Conservation (phyloP, 2,329 filamentous ascomycete genomes). For the Ascochyta koolunga region DNA sequence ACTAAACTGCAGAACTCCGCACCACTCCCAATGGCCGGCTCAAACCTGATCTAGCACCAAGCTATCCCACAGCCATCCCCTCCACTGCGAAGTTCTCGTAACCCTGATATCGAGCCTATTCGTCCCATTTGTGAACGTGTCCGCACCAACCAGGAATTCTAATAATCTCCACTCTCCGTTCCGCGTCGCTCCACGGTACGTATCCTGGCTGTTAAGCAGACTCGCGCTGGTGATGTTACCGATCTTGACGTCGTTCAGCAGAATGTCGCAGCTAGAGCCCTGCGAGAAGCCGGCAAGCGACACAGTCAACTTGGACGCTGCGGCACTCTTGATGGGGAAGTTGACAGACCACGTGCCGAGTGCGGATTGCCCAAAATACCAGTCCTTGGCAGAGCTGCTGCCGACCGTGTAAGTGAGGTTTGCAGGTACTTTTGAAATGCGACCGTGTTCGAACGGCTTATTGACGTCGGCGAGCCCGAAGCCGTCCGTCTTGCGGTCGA, state of each 20-base stretch:
- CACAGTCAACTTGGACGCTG: constrained; percentile 49
- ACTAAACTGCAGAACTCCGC: no score
- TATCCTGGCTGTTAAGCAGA: constrained; percentile 53
- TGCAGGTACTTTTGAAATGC: constrained; percentile 53
- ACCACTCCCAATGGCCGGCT: background rate
- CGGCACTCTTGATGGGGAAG: constrained; percentile 38
- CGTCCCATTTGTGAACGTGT: constrained; percentile 37
- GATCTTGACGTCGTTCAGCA: constrained; percentile 50
- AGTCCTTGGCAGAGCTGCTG: constrained; percentile 45
- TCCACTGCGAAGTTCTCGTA: constrained; percentile 45
- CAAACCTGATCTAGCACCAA: constrained; percentile 47
- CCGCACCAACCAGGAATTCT: constrained; percentile 47
- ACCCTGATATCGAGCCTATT: constrained; percentile 50
- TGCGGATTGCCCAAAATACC: constrained; percentile 57
- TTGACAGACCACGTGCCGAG: constrained; percentile 42
- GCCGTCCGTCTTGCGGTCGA: constrained; percentile 55
- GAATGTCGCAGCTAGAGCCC: constrained; percentile 50
- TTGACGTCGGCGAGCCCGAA: constrained; percentile 51
- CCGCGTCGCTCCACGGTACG: constrained; percentile 56
- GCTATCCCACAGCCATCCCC: constrained; percentile 53
- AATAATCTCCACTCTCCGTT: constrained; percentile 58
- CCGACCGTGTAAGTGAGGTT: constrained; percentile 56
- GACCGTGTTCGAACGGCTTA: constrained; percentile 53
- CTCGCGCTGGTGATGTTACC: constrained; percentile 49
- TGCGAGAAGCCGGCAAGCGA: constrained; percentile 55